Evolutionary conservation across 345 rosid species (phyloP).

Genomic region (Nasturtium officinale): DNA sequence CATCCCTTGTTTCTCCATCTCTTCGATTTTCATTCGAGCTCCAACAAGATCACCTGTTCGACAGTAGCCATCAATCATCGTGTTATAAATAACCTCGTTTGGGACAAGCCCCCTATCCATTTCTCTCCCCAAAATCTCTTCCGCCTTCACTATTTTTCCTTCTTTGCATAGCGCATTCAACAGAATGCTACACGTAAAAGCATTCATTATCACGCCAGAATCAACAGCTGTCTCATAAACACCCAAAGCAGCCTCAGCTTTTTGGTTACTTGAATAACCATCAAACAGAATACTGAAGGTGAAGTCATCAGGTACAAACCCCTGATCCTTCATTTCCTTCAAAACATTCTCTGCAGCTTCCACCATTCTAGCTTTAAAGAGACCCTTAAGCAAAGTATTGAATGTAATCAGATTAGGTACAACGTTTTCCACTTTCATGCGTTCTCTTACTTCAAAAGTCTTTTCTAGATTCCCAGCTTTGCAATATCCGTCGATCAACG

Average conservation of each 20-base stretch:
- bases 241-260: conserved; percentile 48
- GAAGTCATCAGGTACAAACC: conserved; percentile 66
- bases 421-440: conserved; percentile 58
- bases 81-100: conserved; percentile 58
- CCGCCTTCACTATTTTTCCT: conserved; percentile 67
- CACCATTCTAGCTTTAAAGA: conserved; percentile 61
- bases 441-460: conserved; percentile 52
- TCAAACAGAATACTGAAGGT: conserved; percentile 63
- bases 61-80: conserved; percentile 69
- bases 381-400: conserved; percentile 67
- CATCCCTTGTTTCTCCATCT: conserved; percentile 64
- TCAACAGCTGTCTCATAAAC: conserved; percentile 49
- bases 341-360: conserved; percentile 57
- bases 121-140: conserved; percentile 56
- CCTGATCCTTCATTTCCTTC: conserved; percentile 65
- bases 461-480: conserved; percentile 59
- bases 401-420: conserved; percentile 63
- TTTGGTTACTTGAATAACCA: conserved; percentile 51
- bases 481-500: conserved; percentile 73
- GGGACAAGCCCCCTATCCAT: conserved; percentile 55
- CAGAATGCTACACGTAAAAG: conserved; percentile 57
- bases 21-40: conserved; percentile 52
- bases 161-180: conserved; percentile 68
- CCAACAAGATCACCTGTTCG: conserved; percentile 50
- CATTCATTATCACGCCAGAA: conserved; percentile 56